phyloP scores from a whole-genome alignment of 1,284 basidiomycete genomes.

The Anthracocystis panici-leucophaei region DNA sequence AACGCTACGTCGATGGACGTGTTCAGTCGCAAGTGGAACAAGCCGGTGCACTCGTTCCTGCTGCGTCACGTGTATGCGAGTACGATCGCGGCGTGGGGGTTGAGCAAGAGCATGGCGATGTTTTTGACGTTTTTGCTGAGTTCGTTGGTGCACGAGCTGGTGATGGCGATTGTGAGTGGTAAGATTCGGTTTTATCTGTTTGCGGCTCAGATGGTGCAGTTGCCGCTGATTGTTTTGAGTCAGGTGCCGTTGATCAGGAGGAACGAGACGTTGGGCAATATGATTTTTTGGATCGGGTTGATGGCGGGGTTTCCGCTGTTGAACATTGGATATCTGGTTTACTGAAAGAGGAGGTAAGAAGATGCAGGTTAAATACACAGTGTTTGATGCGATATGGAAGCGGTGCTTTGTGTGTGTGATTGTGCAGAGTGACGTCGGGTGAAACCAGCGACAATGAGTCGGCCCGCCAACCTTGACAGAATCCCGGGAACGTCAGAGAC shows the following conservation, averaged over 20 bases:
- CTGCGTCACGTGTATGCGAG: conserved; percentile 91
- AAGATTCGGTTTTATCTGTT: conserved; percentile 69
- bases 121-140: conserved; percentile 83
- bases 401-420: background rate
- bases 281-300: conserved; percentile 91
- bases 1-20: conserved; percentile 97
- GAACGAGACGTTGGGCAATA: conserved; percentile 67
- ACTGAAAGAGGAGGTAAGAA: conserved; percentile 15
- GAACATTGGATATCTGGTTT: conserved; percentile 78
- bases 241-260: conserved; percentile 70
- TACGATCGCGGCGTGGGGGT: conserved; percentile 80
- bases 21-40: conserved; percentile 73
- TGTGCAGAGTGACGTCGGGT: background rate
- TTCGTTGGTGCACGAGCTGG: conserved; percentile 83
- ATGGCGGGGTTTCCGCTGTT: conserved; percentile 89
- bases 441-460: too few species aligned
- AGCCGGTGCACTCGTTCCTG: conserved; percentile 86
- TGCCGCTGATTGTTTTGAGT: conserved; percentile 88
- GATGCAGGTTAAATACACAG: too few species aligned
- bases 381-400: too few species aligned
- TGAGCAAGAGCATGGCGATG: conserved; percentile 84
- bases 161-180: conserved; percentile 79
- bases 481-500: too few species aligned
- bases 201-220: conserved; percentile 81
- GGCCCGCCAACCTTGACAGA: too few species aligned